These are phyloP conservation scores for Melaleuca alternifolia DNA, from an alignment of 345 rosid genomes.

Conservation along the genomic window DNA sequence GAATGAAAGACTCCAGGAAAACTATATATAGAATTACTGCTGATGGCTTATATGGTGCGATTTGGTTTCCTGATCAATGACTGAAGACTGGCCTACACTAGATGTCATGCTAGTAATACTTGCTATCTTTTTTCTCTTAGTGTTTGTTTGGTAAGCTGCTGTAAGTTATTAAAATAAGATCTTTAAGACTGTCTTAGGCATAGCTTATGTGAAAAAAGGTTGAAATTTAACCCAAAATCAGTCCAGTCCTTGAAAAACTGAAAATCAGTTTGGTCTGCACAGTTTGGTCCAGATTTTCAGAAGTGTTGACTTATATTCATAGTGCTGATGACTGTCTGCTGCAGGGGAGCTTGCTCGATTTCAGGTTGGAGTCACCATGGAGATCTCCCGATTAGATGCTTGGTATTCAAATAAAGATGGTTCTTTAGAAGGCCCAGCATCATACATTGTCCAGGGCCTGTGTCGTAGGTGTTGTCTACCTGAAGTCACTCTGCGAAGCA, in stretches of 20 bases:
- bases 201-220: not conserved
- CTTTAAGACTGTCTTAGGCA: not conserved
- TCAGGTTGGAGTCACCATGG: constrained; percentile 86
- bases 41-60: not conserved
- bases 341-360: constrained; percentile 92
- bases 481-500: constrained; percentile 71
- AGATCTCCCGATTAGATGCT: constrained; percentile 88
- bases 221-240: not conserved
- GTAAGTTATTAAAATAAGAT: not conserved
- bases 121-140: not conserved
- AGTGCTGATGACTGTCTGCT: not conserved
- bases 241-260: not conserved
- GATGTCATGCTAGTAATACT: not conserved
- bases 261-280: not conserved
- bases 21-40: not conserved
- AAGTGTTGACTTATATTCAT: not conserved
- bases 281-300: not conserved
- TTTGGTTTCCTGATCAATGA: not conserved
- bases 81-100: not conserved
- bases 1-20: not conserved
- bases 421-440: constrained; percentile 59
- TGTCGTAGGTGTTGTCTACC: constrained; percentile 95
- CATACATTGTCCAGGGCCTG: constrained; percentile 74
- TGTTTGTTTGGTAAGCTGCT: not conserved
- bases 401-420: constrained; percentile 80